A percentile compares a stretch with the other conserved stretches of the same genome.
Evolutionary conservation across 495 filamentous ascomycete genomes (phyloP).

Genomic region (Aspergillus steynii): DNA sequence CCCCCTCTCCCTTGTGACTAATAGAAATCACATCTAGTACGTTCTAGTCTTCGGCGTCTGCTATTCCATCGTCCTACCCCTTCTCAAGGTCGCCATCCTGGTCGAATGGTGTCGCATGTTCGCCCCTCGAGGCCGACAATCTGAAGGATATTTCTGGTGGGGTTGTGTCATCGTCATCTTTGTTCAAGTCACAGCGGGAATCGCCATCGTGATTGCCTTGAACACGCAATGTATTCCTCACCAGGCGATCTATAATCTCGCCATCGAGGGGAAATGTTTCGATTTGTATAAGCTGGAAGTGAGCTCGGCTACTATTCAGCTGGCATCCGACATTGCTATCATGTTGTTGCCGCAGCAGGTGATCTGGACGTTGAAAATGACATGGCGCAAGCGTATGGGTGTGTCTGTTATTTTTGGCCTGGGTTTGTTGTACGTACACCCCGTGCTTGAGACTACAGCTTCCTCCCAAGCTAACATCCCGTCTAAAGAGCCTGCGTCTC

Average conservation of each 20-base stretch:
- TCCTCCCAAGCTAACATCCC: not conserved
- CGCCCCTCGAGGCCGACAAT: conserved; percentile 7
- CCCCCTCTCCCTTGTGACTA: not conserved
- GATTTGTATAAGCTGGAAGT: conserved; percentile 11
- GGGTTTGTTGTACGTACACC: conserved; percentile 18
- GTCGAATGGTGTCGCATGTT: conserved; percentile 29
- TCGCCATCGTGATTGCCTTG: conserved; percentile 5
- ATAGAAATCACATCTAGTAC: conserved; percentile 1
- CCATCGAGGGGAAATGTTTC: conserved; percentile 10
- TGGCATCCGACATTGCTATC: conserved; percentile 11
- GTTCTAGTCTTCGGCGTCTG: conserved; percentile 9
- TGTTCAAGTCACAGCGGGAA: conserved; percentile 2
- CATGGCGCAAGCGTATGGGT: conserved; percentile 20
- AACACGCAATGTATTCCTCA: conserved; percentile 17
- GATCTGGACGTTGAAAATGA: conserved; percentile 28
- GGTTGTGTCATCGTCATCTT: conserved; percentile 5
- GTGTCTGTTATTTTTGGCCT: conserved; percentile 26
- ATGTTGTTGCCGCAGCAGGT: conserved; percentile 23
- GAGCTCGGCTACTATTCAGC: conserved; percentile 10
- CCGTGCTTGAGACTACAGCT: not conserved
- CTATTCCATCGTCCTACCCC: conserved; percentile 20
- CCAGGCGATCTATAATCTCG: conserved; percentile 14
- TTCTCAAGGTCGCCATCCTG: conserved; percentile 25
- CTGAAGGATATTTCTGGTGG: conserved; percentile 10
- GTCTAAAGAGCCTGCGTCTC: conserved; percentile 8